Evolutionary conservation across 495 filamentous ascomycete species (phyloP).

Genomic region (Penicillium dipodomyicola): DNA sequence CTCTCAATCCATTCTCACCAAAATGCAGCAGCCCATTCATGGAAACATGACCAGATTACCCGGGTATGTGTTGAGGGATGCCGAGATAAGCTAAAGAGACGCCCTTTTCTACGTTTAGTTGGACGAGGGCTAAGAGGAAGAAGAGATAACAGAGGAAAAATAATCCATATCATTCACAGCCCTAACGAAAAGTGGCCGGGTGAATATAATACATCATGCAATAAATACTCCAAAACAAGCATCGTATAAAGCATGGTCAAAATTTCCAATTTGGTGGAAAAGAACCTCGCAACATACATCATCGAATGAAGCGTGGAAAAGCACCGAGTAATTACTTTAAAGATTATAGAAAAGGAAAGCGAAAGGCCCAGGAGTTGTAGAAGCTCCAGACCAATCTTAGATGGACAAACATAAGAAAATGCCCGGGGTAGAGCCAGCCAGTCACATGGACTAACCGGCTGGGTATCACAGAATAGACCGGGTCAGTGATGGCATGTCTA

Average conservation of each 20-base stretch:
- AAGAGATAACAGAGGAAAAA: neutral
- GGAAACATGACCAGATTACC: too few species aligned
- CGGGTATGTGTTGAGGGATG: too few species aligned
- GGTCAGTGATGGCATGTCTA: neutral
- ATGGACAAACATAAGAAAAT: constrained; percentile 7
- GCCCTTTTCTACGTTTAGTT: too few species aligned
- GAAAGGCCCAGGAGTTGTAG: neutral
- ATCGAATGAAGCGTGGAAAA: constrained; percentile 3
- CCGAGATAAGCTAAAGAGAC: too few species aligned
- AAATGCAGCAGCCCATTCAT: too few species aligned
- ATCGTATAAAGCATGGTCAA: neutral
- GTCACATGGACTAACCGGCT: neutral
- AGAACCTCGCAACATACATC: neutral
- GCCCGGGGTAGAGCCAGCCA: constrained; percentile 16
- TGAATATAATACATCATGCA: neutral
- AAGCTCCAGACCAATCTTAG: neutral
- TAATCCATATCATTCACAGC: neutral
- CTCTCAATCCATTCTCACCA: too few species aligned
- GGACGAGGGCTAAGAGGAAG: neutral
- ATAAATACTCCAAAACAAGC: neutral
- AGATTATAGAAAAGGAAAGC: constrained; percentile 10
- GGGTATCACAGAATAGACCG: constrained; percentile 28
- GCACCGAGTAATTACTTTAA: constrained; percentile 6
- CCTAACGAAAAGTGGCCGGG: neutral
- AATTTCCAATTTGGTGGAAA: neutral